phyloP scores from a whole-genome alignment of 225 moss, liverwort and hornwort genomes.

The Takakia lepidozioides region DNA sequence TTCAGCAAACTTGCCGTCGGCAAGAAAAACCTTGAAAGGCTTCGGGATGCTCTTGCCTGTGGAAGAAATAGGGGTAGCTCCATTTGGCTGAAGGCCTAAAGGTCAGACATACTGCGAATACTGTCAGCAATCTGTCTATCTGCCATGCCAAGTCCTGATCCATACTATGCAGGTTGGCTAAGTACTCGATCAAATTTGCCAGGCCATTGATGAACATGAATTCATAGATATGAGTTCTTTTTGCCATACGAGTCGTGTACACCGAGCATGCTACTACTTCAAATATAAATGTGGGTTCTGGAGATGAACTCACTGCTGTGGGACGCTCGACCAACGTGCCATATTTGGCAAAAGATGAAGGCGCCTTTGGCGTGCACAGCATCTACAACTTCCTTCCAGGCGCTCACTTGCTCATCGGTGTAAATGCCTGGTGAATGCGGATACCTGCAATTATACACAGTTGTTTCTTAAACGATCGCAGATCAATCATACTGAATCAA shows the following conservation, averaged over 20 bases:
- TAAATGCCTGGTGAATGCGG: constrained; percentile 52
- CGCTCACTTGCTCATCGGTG: constrained; percentile 43
- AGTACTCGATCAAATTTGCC: no score
- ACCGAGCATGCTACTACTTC: no score
- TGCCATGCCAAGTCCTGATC: no score
- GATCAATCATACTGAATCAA: no score
- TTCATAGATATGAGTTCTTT: no score
- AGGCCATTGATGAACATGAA: neutral
- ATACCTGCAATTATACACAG: constrained; percentile 22
- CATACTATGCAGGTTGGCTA: no score
- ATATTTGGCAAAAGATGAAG: constrained; percentile 54
- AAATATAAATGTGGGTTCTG: no score
- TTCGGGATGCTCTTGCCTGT: constrained; percentile 24
- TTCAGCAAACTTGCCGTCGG: constrained; percentile 9
- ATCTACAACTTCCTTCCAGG: constrained; percentile 51
- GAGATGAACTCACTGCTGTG: constrained; percentile 18
- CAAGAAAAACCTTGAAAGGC: constrained; percentile 21
- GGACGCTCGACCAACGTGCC: constrained; percentile 64
- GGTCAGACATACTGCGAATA: no score
- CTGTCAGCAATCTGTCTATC: no score
- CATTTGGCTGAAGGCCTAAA: constrained; percentile 52
- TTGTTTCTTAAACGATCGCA: no score
- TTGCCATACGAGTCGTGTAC: no score
- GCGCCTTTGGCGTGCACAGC: constrained; percentile 63
- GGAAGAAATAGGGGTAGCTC: constrained; percentile 39